Base-by-base conservation (phyloP, 163 green algal genomes). In the Prototheca wickerhamii region DNA sequence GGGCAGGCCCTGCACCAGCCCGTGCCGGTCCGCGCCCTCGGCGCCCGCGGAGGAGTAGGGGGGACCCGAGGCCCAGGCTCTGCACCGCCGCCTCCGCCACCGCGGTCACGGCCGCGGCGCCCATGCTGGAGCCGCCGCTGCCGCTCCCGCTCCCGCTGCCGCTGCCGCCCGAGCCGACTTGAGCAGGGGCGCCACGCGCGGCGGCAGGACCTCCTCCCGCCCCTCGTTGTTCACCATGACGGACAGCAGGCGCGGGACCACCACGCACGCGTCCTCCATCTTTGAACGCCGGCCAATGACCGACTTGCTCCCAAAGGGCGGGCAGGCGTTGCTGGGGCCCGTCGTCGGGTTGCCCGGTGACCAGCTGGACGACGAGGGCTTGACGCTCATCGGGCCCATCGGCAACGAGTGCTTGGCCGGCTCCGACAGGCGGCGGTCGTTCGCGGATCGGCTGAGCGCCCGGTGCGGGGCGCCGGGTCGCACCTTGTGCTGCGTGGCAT, bases 261-360 rank as follows among this genome's bases (percentile, higher is more conserved):
- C 83, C 0, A 74, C 79, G 66, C 85, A 95, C 3, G 84, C 83
- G 66, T 96, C 89, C 77, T 96, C 89, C 89, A 96, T 96, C 31
- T 87, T 87, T 7, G 84, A 75, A 1, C 89, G 76, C 58, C 87
- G 81, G 0, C 89, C 89, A 37, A 85, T 91, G 3, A 92, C 87
- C 1, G 86, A 82, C 63, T 91, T 91, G 60, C 80, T 79, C 42
- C 84, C 86, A 63, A 85, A 81, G 0, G 85, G 80, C 4, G 83
- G 86, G 68, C 80, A 88, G 28, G 65, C 28, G n/a, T 74, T 64
- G 31, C 8, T 35, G 35, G 28, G 21, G 28, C 25, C 2, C 63
- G 53, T 37, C 18, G 53, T 46, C 20, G 63, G 15, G 25, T 32
- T 25, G 15, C 25, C 18, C 26, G 33, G 50, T 32, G 34, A 4